Evolutionary conservation across 164 flowering plant genomes (phyloP).

Genomic region (Chloranthus sessilifolius): DNA sequence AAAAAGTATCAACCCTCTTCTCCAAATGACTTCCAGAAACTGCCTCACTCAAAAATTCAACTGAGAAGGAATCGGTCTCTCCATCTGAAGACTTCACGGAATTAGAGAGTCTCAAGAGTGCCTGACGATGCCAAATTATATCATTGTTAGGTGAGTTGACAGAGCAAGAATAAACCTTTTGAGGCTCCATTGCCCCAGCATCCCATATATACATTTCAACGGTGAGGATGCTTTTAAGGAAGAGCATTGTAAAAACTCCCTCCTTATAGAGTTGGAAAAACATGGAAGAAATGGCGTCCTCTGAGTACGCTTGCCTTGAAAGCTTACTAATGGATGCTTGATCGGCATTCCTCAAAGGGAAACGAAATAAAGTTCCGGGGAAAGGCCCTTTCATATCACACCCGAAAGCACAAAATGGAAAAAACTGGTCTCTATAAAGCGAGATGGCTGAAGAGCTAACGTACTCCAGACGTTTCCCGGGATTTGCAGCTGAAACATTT

Average conservation of each 20-base stretch:
- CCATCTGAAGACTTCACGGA: conserved; percentile 17
- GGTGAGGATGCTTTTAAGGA: conserved; percentile 66
- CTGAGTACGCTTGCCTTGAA: conserved; percentile 78
- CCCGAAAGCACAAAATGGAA: conserved; percentile 87
- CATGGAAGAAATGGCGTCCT: conserved; percentile 72
- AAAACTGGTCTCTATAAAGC: conserved; percentile 69
- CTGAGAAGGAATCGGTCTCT: conserved; percentile 54
- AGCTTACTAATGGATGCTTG: conserved; percentile 82
- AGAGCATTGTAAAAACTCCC: conserved; percentile 71
- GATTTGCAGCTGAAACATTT: conserved; percentile 77
- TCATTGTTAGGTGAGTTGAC: conserved; percentile 45
- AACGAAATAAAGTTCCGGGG: conserved; percentile 87
- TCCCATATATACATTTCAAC: conserved; percentile 86
- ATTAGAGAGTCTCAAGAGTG: conserved; percentile 57
- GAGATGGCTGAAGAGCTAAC: conserved; percentile 79
- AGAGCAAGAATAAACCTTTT: conserved; percentile 69
- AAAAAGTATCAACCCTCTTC: conserved; percentile 50
- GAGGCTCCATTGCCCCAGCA: conserved; percentile 47
- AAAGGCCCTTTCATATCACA: conserved; percentile 82
- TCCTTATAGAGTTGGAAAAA: conserved; percentile 78
- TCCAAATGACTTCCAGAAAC: conserved; percentile 25
- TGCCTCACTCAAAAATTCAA: conserved; percentile 66
- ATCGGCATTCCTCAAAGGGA: conserved; percentile 84
- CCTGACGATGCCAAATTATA: conserved; percentile 67
- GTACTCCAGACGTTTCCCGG: conserved; percentile 90